Base-by-base conservation (phyloP, 192 early-diverging fungal genomes). In the Paraglomus brasilianum region DNA sequence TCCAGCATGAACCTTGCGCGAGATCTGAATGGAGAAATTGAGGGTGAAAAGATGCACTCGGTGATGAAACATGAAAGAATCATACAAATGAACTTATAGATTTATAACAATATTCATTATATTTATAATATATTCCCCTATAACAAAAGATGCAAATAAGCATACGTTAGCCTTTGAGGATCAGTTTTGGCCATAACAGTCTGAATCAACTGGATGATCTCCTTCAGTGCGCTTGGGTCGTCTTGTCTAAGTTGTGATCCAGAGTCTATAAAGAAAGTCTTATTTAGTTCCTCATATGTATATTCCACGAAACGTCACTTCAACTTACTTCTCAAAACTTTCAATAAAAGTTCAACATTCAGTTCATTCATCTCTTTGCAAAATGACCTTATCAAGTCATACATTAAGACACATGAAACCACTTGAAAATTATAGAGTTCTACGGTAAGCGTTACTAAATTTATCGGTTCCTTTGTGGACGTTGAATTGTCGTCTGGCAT, bases 1-100 rank as follows among this genome's bases (percentile, higher is more conserved):
- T 99, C 97, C 41, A 98, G 75, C 93, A 99, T 92, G 74, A 96
- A 99, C 74, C 91, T 91, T 56, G 87, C 84, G 50, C 97, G 87
- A 56, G 76, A 86, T 15, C 78, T 81, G 50, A 74, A 67, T n/a
- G 71, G 67, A 5, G 48, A 68, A 13, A 67, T 58, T 17, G 66
- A 59, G 19, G 76, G 78, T n/a, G 70, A 59, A 30, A 82, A 75
- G 51, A 67, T 74, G 21, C 77, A 75, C 60, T 76, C 52, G 11
- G 75, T 70, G 62, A 66, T 67, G 8, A 72, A 40, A 30, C n/a
- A n/a, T n/a, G n/a, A n/a, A n/a, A n/a, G n/a, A n/a, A n/a, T n/a
- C n/a, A n/a, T n/a, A n/a, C n/a, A n/a, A n/a, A n/a, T n/a, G n/a
- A n/a, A n/a, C n/a, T n/a, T n/a, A n/a, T n/a, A n/a, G n/a, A n/a